Evolutionary conservation across 225 moss, liverwort and hornwort species (phyloP), one percentile per base, ranked within the genome.

Genomic region (Bryum argenteum): DNA sequence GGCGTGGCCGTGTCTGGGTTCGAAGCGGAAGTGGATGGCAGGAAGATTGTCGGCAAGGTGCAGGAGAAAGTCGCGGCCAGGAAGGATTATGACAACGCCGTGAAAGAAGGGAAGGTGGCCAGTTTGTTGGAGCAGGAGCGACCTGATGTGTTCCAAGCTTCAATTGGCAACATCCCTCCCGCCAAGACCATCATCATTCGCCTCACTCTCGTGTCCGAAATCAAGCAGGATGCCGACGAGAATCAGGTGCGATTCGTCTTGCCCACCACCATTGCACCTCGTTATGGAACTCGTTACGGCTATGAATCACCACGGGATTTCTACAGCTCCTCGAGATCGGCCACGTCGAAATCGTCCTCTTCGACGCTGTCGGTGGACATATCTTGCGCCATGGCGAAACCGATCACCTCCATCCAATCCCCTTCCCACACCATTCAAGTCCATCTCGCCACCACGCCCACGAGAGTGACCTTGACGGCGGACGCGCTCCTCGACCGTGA

Each of bases 391-490:
- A 86, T 81, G 74, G 62, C 78, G 20, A 65, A 61, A 37, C 45
- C 74, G n/a, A 83, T 89, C 73, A 75, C 80, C 37, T 82, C 83
- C 38, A 45, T 91, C 43, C 84, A 89, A 26, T 91, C 87, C 41
- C 83, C 89, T 18, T 74, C 84, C 41, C 84, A 80, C 71, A 87
- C 85, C 22, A 81, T 91, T 3, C 56, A 48, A 20, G 89, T 91
- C 22, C 82, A 79, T 17, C 60, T 87, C 1, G 83, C n/a, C n/a
- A n/a, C 82, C 42, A 45, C 47, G 1, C 71, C 74, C 6, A 80
- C 80, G 10, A 48, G 72, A 11, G 69, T 78, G 63, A 81, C 53
- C 9, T 76, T 85, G 19, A 73, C 81, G 12, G 53, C 75, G 16
- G 83, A 78, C 55, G 19, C 82, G 5, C 72, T 69, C 16, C 73